Percentiles rank a stretch among this genome's conserved stretches.
phyloP scores from a whole-genome alignment of 1,284 basidiomycete genomes.

The Cerrena zonata region DNA sequence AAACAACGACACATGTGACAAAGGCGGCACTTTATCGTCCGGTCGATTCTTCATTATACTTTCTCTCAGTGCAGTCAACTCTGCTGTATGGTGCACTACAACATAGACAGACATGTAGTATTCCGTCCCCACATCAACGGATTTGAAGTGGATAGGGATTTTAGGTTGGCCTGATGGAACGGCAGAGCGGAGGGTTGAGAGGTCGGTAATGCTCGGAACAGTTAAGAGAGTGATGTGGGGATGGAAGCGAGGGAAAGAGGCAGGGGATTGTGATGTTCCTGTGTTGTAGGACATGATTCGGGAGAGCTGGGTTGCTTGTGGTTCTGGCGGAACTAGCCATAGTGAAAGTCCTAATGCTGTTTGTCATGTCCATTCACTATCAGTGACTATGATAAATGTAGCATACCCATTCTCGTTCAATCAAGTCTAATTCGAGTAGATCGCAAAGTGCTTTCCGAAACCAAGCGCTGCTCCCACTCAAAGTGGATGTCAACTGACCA shows the following conservation, averaged over 20 bases:
- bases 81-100: constrained; percentile 39
- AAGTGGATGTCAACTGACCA: too few species aligned
- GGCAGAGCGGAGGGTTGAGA: constrained; percentile 33
- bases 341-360: constrained; percentile 44
- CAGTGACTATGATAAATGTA: too few species aligned
- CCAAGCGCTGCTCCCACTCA: too few species aligned
- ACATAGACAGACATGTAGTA: constrained; percentile 70
- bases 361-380: too few species aligned
- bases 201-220: constrained; percentile 33
- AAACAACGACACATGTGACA: constrained; percentile 65
- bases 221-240: constrained; percentile 69
- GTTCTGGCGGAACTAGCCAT: constrained; percentile 54
- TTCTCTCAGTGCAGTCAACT: constrained; percentile 44
- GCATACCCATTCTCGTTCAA: too few species aligned
- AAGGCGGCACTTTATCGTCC: constrained; percentile 41
- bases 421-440: too few species aligned
- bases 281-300: constrained; percentile 24
- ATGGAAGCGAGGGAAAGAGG: constrained; percentile 53
- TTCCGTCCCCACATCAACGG: constrained; percentile 48
- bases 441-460: too few species aligned
- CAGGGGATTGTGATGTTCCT: constrained; percentile 34
- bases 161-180: constrained; percentile 32
- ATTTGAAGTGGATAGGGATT: constrained; percentile 41
- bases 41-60: constrained; percentile 40
- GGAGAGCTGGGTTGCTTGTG: constrained; percentile 36